phyloP scores from a whole-genome alignment of 2,329 filamentous ascomycete genomes.

The Sporothrix phasma region DNA sequence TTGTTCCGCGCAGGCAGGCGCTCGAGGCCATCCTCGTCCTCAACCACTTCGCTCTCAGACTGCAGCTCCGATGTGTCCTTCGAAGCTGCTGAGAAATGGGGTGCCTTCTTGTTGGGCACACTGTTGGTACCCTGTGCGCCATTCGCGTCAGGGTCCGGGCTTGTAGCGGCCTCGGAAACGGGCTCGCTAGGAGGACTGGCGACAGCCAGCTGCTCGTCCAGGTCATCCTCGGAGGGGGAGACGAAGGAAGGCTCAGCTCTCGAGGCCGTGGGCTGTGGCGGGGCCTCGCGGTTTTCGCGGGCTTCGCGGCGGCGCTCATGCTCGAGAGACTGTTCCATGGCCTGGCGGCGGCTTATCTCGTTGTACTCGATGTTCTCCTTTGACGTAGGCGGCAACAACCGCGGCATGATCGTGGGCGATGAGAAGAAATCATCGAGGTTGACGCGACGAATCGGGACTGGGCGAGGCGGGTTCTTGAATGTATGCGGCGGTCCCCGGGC shows the following conservation, averaged over 20 bases:
- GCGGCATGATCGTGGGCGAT: conserved; percentile 37
- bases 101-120: not conserved
- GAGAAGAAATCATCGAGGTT: conserved; percentile 40
- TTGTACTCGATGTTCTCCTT: conserved; percentile 15
- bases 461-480: not conserved
- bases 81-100: not conserved
- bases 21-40: not conserved
- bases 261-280: not conserved
- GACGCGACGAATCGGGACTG: not conserved
- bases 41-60: not conserved
- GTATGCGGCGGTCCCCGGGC: not conserved
- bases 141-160: not conserved
- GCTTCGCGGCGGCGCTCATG: conserved; percentile 10
- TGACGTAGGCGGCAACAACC: conserved; percentile 19
- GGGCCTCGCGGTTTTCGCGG: not conserved
- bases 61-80: not conserved
- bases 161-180: not conserved
- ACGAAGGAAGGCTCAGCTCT: not conserved
- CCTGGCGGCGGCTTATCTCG: conserved; percentile 12
- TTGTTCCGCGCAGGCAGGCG: not conserved
- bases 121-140: not conserved
- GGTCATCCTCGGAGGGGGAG: not conserved
- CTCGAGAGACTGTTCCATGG: conserved; percentile 9
- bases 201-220: not conserved
- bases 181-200: not conserved